Base-by-base conservation (phyloP, 2,329 filamentous ascomycete species). In the Ophiocordyceps sinensis region DNA sequence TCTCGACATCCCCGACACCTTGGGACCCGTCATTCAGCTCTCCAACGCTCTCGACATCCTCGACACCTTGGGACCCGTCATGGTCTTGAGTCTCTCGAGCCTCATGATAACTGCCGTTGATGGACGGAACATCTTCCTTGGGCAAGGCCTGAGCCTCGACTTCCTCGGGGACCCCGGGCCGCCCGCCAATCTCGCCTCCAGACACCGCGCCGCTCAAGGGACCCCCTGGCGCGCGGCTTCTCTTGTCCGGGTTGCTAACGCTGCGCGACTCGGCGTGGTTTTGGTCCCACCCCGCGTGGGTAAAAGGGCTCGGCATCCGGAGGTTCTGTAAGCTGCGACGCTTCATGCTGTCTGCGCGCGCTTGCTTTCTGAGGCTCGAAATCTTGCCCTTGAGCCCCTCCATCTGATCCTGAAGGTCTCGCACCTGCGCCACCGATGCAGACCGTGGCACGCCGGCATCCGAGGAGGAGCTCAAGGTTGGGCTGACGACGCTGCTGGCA, bases 381-480 rank as follows among this genome's bases (percentile, higher is more conserved):
- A 94, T 87, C 52, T 86, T 85, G 44, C 83, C 85, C 54, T 87
- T 88, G 37, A 94, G 68, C 41, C 83, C 85, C 42, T 82, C 79
- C 74, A 94, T 85, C 56, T 94, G 86, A 48, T 86, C 81, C 45
- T 85, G 85, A 36, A 94, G 66, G 40, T 75, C 73, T 9, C 80
- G 77, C 53, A 85, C 77, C 53, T 84, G 79, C 13, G 79, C 71
- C n/a, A 77, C 77, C 1, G 85, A 89, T 13, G 77, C 70, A 3
- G 83, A 79, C 15, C 84, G 72, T 23, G 73, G 73, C 9, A 81
- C 60, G 1, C 67, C 69, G 36, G 66, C 63, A 10, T 68, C 65
- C n/a, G 54, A 52, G 30, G 53, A 63, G 1, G 58, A 51, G 39
- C 68, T 62, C 38, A 63, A 64, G 0, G 62, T 64, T 1, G 71